Conservation (phyloP, 2,329 filamentous ascomycete genomes). For the Colletotrichum sojae region DNA sequence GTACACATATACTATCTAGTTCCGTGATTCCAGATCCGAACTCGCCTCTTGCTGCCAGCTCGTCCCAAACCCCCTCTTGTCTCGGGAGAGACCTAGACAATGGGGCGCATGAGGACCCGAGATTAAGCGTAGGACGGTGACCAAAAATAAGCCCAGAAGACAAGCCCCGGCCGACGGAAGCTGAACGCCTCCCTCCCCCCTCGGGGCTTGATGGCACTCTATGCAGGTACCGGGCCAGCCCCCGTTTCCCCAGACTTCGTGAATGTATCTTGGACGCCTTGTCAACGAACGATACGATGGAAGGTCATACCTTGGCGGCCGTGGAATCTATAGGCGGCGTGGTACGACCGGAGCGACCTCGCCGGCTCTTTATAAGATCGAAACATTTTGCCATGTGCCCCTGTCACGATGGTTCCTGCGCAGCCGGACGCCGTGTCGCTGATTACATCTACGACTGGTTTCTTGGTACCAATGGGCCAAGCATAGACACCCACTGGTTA, state of each 20-base stretch:
- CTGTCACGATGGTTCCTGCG: neutral
- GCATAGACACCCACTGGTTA: too few species aligned
- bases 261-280: neutral
- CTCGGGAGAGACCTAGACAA: too few species aligned
- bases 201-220: constrained; percentile 11
- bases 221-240: constrained; percentile 15
- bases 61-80: too few species aligned
- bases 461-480: too few species aligned
- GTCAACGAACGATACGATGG: too few species aligned
- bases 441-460: neutral
- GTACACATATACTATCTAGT: too few species aligned
- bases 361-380: neutral
- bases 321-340: neutral
- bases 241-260: neutral
- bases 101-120: too few species aligned
- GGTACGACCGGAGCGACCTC: too few species aligned
- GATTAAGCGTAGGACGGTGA: neutral
- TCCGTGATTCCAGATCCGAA: too few species aligned
- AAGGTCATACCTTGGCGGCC: neutral
- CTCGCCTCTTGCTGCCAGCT: too few species aligned
- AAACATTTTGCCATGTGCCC: neutral
- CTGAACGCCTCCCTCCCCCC: neutral
- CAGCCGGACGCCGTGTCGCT: neutral
- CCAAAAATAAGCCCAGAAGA: neutral
- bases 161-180: neutral